phyloP scores from a whole-genome alignment of 1,284 basidiomycete genomes.

The Vanrija pseudolonga region DNA sequence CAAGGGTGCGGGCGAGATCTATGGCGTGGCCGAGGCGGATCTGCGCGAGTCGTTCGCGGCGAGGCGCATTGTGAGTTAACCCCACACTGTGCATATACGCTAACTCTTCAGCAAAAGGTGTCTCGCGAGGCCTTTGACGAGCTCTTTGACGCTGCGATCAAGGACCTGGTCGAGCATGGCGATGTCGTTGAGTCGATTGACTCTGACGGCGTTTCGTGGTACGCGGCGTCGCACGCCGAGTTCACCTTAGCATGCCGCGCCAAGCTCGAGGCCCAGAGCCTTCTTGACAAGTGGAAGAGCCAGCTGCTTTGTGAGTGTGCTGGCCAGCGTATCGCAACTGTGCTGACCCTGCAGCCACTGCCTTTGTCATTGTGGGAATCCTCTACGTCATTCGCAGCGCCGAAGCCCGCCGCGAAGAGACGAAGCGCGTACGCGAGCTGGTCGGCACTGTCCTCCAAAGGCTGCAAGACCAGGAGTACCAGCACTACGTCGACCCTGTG shows the following conservation, averaged over 20 bases:
- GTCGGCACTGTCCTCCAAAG: conserved; percentile 75
- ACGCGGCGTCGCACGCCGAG: conserved; percentile 69
- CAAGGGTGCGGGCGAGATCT: conserved; percentile 69
- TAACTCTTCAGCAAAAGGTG: conserved; percentile 29
- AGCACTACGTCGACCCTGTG: conserved; percentile 77
- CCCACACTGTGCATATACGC: not conserved
- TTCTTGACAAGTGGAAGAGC: conserved; percentile 66
- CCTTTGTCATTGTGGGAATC: conserved; percentile 38
- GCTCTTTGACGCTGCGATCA: conserved; percentile 62
- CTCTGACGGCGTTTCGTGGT: conserved; percentile 67
- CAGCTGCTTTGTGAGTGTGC: conserved; percentile 61
- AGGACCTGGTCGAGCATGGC: conserved; percentile 74
- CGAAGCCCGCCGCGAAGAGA: conserved; percentile 60
- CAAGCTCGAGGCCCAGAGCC: conserved; percentile 63
- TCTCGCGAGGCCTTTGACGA: conserved; percentile 39
- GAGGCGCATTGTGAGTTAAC: conserved; percentile 31
- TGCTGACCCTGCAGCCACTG: conserved; percentile 28
- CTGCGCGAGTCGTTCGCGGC: conserved; percentile 38
- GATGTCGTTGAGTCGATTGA: conserved; percentile 72
- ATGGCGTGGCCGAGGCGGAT: conserved; percentile 63
- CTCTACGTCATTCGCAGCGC: conserved; percentile 48
- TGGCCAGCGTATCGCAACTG: no score
- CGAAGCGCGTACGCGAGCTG: conserved; percentile 66
- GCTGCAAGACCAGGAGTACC: conserved; percentile 65
- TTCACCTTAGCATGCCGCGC: conserved; percentile 68